Evolutionary conservation across 768 basidiomycete species (phyloP).

Genomic region (Tulasnella sp.): DNA sequence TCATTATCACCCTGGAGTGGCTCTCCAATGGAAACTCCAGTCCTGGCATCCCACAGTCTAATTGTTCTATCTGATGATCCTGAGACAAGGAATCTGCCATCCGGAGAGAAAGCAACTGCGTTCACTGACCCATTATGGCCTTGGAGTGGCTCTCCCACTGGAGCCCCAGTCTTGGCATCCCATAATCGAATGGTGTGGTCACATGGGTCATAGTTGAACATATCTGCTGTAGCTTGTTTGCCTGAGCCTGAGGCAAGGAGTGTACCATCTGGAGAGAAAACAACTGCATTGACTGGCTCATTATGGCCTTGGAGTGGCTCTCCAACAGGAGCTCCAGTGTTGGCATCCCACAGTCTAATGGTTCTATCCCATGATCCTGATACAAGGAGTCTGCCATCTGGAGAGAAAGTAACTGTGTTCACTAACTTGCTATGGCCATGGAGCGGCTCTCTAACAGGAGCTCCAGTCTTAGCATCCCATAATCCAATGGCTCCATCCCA

Average conservation of each 20-base stretch:
- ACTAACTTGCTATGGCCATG: too few species aligned
- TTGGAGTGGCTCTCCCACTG: not conserved
- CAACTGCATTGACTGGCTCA: not conserved
- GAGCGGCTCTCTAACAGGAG: too few species aligned
- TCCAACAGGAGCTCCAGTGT: too few species aligned
- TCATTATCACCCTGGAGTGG: not conserved
- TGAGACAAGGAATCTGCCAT: not conserved
- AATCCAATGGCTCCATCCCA: too few species aligned
- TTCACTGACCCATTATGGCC: not conserved
- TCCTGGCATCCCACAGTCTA: not conserved
- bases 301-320: too few species aligned
- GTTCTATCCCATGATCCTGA: too few species aligned
- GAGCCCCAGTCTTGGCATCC: not conserved
- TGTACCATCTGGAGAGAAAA: not conserved
- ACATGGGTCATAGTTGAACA: too few species aligned
- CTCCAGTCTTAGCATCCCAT: too few species aligned
- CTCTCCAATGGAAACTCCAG: not conserved
- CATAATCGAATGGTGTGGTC: slow-evolving; percentile 17
- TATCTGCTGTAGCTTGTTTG: too few species aligned
- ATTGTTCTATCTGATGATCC: not conserved
- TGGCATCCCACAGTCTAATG: too few species aligned
- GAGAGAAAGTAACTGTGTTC: too few species aligned
- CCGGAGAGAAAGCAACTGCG: not conserved
- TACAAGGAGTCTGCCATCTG: too few species aligned
- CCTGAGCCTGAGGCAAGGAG: slow-evolving; percentile 28